Base-by-base conservation (phyloP, 2,329 filamentous ascomycete genomes). In the Arthroderma sp. region DNA sequence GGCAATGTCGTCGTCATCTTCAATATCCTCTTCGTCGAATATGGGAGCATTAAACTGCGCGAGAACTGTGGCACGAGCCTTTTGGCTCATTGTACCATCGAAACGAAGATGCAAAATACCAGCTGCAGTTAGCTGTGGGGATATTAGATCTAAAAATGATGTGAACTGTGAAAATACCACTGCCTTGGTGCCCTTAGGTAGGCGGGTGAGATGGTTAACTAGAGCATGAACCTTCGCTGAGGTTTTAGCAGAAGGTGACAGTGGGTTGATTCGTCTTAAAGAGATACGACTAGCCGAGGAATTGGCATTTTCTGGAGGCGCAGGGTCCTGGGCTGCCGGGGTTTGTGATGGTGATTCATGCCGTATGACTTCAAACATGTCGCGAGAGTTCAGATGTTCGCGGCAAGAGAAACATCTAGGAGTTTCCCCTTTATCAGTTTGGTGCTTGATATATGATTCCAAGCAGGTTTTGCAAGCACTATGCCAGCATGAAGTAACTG, bases 121-220 rank as follows among this genome's bases (percentile, higher is more conserved):
- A 13, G 84, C 82, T 43, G 82, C 80, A 0, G 75, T 69, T 2
- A 98, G 80, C 0, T 89, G 88, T 0, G 89, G 87, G 62, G 90
- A 86, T 61, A 98, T 94, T 11, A 98, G 82, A 62, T 90, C 85
- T 63, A 98, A 81, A 70, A 97, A 98, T 0, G 91, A 94, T 0
- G 93, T 98, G 71, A 98, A 98, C 71, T 98, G 93, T 58, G 87
- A 93, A 73, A 98, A 98, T 33, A 98, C 85, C 21, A 97, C 91
- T 0, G 87, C 89, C 72, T 96, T 97, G 53, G 85, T 86, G 4
- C 71, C 77, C 0, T 84, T 81, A n/a, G 86, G 83, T 6, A 94
- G 73, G 1, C 76, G 74, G 43, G 86, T 85, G 4, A 98, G 80
- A 59, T 93, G 83, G 2, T 77, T 80, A 61, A 96, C 79, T 4